A percentile compares a stretch with the other conserved stretches of the same genome.
Evolutionary conservation across 176 grass and related monocot species (phyloP).

Genomic region (Musa acuminata): DNA sequence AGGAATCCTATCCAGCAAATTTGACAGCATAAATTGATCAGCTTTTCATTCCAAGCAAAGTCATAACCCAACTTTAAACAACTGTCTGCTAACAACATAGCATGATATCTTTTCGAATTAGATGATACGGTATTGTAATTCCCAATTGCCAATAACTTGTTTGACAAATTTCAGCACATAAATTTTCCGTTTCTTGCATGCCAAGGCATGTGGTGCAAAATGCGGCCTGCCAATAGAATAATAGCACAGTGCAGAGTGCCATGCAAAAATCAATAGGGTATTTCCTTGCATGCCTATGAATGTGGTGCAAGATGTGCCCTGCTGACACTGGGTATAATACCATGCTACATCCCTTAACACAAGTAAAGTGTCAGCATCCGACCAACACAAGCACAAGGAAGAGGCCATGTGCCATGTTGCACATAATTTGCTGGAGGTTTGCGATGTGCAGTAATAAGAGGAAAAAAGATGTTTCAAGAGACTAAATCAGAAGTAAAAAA

Average conservation of each 20-base stretch:
- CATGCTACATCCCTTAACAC: background rate
- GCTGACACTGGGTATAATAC: background rate
- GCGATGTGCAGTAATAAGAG: background rate
- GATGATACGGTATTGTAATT: background rate
- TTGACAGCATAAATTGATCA: background rate
- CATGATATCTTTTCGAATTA: background rate
- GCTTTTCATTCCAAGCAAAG: background rate
- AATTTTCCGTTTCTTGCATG: background rate
- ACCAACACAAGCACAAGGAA: background rate
- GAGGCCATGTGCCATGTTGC: background rate
- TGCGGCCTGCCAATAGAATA: background rate
- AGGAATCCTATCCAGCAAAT: slow-evolving; percentile 7
- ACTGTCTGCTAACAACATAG: background rate
- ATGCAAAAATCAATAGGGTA: background rate
- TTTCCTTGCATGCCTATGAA: too few relatives aligned
- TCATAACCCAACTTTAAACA: background rate
- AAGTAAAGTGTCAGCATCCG: background rate
- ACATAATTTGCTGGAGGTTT: background rate
- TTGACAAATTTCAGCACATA: background rate
- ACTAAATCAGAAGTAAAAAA: background rate
- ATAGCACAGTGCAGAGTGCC: background rate
- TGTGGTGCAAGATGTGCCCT: too few relatives aligned
- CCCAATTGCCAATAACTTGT: background rate
- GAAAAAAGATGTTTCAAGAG: background rate
- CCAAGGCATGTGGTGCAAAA: background rate